Evolutionary conservation across 2,329 filamentous ascomycete genomes (phyloP).

Genomic region (Sclerotinia subarctica): DNA sequence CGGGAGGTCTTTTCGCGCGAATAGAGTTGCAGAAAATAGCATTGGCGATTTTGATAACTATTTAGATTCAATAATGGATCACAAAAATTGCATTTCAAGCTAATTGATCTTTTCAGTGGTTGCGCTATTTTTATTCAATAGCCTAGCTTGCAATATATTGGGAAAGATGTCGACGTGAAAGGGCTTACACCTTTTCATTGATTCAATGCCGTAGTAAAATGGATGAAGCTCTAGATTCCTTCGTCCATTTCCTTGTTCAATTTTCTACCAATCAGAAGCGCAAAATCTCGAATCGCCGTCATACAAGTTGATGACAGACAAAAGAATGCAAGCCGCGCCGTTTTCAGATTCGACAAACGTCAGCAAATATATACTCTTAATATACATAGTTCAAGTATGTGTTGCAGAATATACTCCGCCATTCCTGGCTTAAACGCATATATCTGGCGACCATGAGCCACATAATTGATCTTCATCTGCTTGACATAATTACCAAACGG

Average conservation of each 20-base stretch:
- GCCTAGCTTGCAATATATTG: not conserved
- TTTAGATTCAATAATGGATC: too few species aligned
- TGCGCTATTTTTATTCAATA: not conserved
- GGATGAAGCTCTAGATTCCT: not conserved
- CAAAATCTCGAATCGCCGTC: not conserved
- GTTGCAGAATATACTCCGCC: not conserved
- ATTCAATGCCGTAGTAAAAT: not conserved
- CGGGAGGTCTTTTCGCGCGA: not conserved
- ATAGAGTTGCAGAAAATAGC: not conserved
- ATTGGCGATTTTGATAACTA: not conserved
- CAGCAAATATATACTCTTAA: not conserved
- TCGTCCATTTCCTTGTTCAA: not conserved
- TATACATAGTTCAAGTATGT: conserved; percentile 3
- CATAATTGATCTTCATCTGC: not conserved
- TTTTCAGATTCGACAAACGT: not conserved
- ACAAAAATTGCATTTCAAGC: not conserved
- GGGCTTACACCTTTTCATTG: not conserved
- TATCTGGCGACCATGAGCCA: conserved; percentile 10
- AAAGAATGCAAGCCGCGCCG: not conserved
- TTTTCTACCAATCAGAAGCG: not conserved
- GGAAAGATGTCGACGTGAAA: not conserved
- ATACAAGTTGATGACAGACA: not conserved
- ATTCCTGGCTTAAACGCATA: not conserved
- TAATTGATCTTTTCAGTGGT: not conserved
- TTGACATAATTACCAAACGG: not conserved